Evolutionary conservation across 202 grass and related monocot species (phyloP).

Genomic region (Miscanthus sacchariflorus): DNA sequence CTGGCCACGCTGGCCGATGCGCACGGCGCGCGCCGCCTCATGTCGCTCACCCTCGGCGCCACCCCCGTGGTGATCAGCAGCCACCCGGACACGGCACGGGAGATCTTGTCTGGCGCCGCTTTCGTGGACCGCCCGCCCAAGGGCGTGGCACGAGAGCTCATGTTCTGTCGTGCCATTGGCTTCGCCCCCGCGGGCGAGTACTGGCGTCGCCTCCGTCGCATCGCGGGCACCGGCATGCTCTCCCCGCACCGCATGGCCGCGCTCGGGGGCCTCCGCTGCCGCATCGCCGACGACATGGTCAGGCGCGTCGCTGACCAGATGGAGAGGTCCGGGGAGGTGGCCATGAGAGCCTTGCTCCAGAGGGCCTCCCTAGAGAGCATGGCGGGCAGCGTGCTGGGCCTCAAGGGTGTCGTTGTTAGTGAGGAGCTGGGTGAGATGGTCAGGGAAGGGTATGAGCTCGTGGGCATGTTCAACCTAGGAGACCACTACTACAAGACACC

Average conservation of each 20-base stretch:
- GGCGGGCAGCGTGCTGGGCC: constrained; percentile 44
- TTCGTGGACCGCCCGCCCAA: constrained; percentile 48
- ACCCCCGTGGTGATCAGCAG: constrained; percentile 49
- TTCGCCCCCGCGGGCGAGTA: constrained; percentile 47
- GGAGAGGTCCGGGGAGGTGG: constrained; percentile 21
- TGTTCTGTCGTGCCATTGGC: constrained; percentile 54
- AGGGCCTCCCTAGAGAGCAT: constrained; percentile 46
- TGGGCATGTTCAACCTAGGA: constrained; percentile 53
- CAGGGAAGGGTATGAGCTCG: constrained; percentile 52
- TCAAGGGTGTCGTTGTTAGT: background rate
- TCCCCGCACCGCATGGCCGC: constrained; percentile 37
- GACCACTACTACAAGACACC: constrained; percentile 37
- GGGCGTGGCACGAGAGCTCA: constrained; percentile 40
- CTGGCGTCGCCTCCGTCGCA: constrained; percentile 56
- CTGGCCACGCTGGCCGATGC: constrained; percentile 33
- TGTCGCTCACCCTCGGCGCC: constrained; percentile 50
- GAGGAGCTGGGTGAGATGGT: constrained; percentile 44
- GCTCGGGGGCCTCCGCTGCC: background rate
- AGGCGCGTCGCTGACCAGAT: background rate
- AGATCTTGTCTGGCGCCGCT: constrained; percentile 34
- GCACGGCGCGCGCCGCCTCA: constrained; percentile 30
- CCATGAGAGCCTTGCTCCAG: constrained; percentile 47
- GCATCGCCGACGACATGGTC: constrained; percentile 10
- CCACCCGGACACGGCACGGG: constrained; percentile 47
- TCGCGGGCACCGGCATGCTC: constrained; percentile 40